A percentile compares a stretch with the other conserved stretches of the same genome.
These are phyloP conservation scores for Vigna radiata DNA, from an alignment of 306 rosid species.

Conservation along the genomic window DNA sequence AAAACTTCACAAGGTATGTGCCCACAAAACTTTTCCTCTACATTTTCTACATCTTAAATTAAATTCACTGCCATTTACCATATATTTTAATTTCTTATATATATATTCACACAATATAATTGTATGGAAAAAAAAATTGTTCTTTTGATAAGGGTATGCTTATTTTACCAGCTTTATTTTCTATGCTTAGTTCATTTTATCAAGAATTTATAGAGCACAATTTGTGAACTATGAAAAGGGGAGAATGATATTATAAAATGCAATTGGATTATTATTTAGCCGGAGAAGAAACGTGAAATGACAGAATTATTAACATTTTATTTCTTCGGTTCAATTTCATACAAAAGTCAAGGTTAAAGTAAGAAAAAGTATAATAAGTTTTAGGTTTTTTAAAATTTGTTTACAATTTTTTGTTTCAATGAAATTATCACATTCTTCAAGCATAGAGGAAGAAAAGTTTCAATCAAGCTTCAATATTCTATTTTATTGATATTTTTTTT, in stretches of 20 bases:
- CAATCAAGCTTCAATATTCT: no score
- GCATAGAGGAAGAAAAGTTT: no score
- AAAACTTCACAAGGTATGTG: conserved; percentile 46
- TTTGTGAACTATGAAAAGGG: not conserved
- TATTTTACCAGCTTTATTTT: conserved; percentile 5
- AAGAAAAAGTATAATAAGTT: not conserved
- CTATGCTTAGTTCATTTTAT: not conserved
- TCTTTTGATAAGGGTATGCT: conserved; percentile 9
- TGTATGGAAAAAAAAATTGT: not conserved
- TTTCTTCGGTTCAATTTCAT: not conserved
- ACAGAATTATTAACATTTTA: conserved; percentile 5
- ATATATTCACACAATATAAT: no score
- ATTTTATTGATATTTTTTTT: no score
- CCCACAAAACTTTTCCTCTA: not conserved
- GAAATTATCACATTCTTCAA: conserved; percentile 1
- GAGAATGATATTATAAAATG: not conserved
- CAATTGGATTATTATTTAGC: not conserved
- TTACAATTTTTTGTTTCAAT: not conserved
- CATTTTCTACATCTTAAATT: not conserved
- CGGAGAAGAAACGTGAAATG: not conserved
- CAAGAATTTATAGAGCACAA: not conserved
- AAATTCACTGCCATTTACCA: conserved; percentile 7
- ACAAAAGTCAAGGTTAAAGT: not conserved
- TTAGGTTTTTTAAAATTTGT: not conserved
- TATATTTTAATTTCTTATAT: not conserved